Evolutionary conservation across 2,329 filamentous ascomycete genomes (phyloP).

Genomic region (Trichophyton verrucosum): DNA sequence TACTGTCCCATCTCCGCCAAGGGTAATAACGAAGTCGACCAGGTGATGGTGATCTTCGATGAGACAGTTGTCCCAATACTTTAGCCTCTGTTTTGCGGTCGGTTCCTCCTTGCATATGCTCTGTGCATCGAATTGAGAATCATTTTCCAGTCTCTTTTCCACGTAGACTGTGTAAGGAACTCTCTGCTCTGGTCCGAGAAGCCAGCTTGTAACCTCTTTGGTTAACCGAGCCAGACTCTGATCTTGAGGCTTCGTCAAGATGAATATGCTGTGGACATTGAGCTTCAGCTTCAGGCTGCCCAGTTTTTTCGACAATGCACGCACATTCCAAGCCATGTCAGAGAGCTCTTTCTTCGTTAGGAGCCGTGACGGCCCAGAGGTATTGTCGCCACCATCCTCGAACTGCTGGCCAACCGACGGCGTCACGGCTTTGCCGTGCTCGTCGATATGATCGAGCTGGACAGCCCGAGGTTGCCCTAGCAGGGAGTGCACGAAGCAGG

Average conservation of each 20-base stretch:
- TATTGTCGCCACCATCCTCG: conserved; percentile 5
- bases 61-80: conserved; percentile 73
- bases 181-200: conserved; percentile 58
- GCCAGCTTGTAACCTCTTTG: conserved; percentile 64
- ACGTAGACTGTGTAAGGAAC: conserved; percentile 66
- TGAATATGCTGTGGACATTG: conserved; percentile 68
- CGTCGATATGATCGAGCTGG: conserved; percentile 18
- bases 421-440: not conserved
- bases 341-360: conserved; percentile 89
- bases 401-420: not conserved
- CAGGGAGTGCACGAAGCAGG: conserved; percentile 49
- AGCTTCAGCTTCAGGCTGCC: conserved; percentile 73
- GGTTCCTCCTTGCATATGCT: conserved; percentile 54
- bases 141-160: conserved; percentile 59
- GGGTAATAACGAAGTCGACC: conserved; percentile 86
- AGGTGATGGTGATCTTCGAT: conserved; percentile 66
- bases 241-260: conserved; percentile 88
- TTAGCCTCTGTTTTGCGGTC: conserved; percentile 46
- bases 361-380: conserved; percentile 53
- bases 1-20: conserved; percentile 93
- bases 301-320: conserved; percentile 75
- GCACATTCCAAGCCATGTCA: conserved; percentile 93
- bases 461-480: conserved; percentile 31
- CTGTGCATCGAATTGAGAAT: conserved; percentile 60
- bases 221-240: conserved; percentile 65